Conservation (phyloP, 2,329 filamentous ascomycete genomes). For the Neophaeococcomyces mojaviensis region DNA sequence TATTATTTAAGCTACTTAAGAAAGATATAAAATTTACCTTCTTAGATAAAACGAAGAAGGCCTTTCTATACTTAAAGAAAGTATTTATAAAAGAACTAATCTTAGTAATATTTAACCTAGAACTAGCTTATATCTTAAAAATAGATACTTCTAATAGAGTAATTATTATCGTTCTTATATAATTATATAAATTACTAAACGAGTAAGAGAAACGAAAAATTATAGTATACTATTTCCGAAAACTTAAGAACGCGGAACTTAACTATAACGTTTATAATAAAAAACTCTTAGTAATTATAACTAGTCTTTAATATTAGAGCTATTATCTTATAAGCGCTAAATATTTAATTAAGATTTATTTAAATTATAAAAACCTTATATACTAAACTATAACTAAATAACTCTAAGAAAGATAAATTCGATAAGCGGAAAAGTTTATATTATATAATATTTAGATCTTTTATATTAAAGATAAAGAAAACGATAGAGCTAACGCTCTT, state of each 20-base stretch:
- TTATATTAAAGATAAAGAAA: conserved; percentile 12
- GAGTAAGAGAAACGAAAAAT: conserved; percentile 8
- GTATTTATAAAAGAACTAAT: conserved; percentile 14
- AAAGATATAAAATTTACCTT: conserved; percentile 7
- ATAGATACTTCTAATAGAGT: no score
- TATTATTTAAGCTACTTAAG: no score
- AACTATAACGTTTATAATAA: conserved; percentile 18
- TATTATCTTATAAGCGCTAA: conserved; percentile 16
- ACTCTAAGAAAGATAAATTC: conserved; percentile 10
- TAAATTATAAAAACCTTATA: conserved; percentile 18
- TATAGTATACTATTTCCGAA: conserved; percentile 12
- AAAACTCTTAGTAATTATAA: no score
- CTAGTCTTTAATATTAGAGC: conserved; percentile 15
- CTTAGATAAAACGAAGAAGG: conserved; percentile 2
- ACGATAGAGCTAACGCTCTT: conserved; percentile 15
- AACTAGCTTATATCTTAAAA: no score
- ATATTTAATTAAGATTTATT: conserved; percentile 15
- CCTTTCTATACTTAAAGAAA: conserved; percentile 10
- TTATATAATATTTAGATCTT: conserved; percentile 15
- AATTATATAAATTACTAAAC: conserved; percentile 9
- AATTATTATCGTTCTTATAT: no score
- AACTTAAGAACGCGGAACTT: conserved; percentile 8
- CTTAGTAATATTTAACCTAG: no score
- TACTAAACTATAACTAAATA: conserved; percentile 12
- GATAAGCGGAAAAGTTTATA: conserved; percentile 6